These are phyloP conservation scores for Geotrichum cucujoidarum DNA, from an alignment of 1,139 yeast genomes.

Conservation along the genomic window DNA sequence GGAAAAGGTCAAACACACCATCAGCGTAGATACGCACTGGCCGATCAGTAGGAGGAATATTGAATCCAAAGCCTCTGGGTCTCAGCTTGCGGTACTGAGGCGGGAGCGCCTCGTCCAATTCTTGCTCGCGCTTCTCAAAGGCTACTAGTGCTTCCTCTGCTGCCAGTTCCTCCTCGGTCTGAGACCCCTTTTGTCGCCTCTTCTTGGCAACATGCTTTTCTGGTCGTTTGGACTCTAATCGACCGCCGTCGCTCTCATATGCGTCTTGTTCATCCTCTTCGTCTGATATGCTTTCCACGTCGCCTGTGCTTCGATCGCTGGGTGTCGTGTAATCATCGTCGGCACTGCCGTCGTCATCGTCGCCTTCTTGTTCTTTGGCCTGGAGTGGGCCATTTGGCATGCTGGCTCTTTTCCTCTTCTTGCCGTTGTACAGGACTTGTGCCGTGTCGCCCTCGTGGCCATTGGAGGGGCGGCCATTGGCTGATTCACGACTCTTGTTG, in stretches of 20 bases:
- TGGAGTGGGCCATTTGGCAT: slow-evolving; percentile 9
- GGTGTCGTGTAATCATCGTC: slow-evolving; percentile 1
- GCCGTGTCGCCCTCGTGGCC: neutral
- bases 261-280: slow-evolving; percentile 10
- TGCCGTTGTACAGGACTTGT: neutral
- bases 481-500: neutral
- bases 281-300: slow-evolving; percentile 6
- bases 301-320: neutral
- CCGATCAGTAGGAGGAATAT: slow-evolving; percentile 77
- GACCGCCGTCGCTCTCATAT: slow-evolving; percentile 1
- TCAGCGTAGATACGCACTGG: slow-evolving; percentile 93
- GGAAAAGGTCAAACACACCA: slow-evolving; percentile 95
- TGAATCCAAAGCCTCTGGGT: slow-evolving; percentile 47
- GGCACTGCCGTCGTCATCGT: slow-evolving; percentile 6
- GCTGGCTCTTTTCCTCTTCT: slow-evolving; percentile 9
- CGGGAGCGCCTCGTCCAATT: slow-evolving; percentile 54
- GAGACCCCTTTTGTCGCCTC: slow-evolving; percentile 8
- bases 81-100: slow-evolving; percentile 37
- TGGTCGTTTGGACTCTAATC: slow-evolving; percentile 1
- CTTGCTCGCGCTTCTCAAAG: slow-evolving; percentile 40
- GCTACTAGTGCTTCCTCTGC: slow-evolving; percentile 20
- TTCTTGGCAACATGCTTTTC: slow-evolving; percentile 10
- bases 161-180: slow-evolving; percentile 18
- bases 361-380: neutral
- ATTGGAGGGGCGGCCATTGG: neutral